Evolutionary conservation across 78 protist species (phyloP).

Genomic region (Pigoraptor vietnamica): DNA sequence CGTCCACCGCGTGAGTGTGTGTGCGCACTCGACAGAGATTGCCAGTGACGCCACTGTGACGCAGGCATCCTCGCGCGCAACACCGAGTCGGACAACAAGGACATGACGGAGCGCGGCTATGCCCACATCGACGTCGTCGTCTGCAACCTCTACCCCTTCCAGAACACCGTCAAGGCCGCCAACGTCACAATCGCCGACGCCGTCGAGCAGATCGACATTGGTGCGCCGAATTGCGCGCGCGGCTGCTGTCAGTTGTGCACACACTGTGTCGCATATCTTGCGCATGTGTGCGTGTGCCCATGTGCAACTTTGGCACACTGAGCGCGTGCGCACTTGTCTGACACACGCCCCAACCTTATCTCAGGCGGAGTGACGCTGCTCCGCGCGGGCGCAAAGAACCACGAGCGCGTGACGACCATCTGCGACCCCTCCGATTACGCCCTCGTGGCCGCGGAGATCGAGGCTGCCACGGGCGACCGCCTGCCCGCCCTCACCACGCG

Average conservation of each 20-base stretch:
- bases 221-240: too few relatives aligned
- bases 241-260: too few relatives aligned
- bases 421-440: constrained; percentile 36
- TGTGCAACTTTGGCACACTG: not conserved
- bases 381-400: constrained; percentile 54
- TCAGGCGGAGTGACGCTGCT: constrained; percentile 46
- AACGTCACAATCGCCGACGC: constrained; percentile 48
- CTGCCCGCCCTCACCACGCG: not conserved
- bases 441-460: not conserved
- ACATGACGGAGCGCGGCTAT: constrained; percentile 28
- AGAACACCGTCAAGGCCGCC: constrained; percentile 8
- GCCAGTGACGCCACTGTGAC: too few relatives aligned
- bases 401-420: constrained; percentile 35
- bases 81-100: constrained; percentile 34
- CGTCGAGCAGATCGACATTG: constrained; percentile 81
- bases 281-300: not conserved
- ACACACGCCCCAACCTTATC: not conserved
- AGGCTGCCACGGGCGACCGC: not conserved
- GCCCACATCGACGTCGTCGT: constrained; percentile 40
- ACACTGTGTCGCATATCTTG: not conserved
- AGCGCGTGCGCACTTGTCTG: not conserved
- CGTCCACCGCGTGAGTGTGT: too few relatives aligned
- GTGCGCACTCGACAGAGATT: constrained; percentile 22
- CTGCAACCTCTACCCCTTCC: constrained; percentile 80
- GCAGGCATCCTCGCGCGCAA: constrained; percentile 34